Conservation (phyloP, 192 early-diverging fungal species). For the Podila minutissima region DNA sequence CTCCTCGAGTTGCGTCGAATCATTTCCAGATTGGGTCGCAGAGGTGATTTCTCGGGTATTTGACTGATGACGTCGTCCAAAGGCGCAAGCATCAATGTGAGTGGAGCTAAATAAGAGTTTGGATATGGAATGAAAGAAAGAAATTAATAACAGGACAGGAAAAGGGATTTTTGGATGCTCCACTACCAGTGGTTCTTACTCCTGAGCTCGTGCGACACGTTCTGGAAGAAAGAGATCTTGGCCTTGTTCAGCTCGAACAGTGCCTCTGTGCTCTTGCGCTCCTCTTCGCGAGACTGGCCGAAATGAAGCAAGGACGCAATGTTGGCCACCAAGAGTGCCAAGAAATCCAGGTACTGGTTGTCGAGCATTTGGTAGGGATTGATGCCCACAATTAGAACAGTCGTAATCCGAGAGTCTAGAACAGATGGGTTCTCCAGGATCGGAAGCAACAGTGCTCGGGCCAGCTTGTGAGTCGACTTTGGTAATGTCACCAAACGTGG, state of each 20-base stretch:
- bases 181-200: slow-evolving; percentile 35
- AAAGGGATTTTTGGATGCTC: not conserved
- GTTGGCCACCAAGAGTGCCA: slow-evolving; percentile 40
- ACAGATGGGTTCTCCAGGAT: slow-evolving; percentile 39
- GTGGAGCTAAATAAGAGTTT: slow-evolving; percentile 40
- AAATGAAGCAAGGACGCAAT: slow-evolving; percentile 30
- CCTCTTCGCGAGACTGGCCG: slow-evolving; percentile 50
- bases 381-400: slow-evolving; percentile 38
- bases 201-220: slow-evolving; percentile 54
- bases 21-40: slow-evolving; percentile 42
- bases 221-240: slow-evolving; percentile 57
- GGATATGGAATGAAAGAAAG: not conserved
- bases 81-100: slow-evolving; percentile 64
- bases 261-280: slow-evolving; percentile 38
- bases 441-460: slow-evolving; percentile 29
- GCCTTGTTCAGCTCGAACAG: slow-evolving; percentile 48
- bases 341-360: slow-evolving; percentile 44
- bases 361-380: slow-evolving; percentile 42
- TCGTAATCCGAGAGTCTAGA: slow-evolving; percentile 30
- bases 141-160: not conserved
- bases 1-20: slow-evolving; percentile 60
- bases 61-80: slow-evolving; percentile 55
- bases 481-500: slow-evolving; percentile 41
- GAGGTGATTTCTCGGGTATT: slow-evolving; percentile 28
- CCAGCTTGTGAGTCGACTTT: slow-evolving; percentile 43